Percentiles rank a stretch among this genome's conserved stretches.
Conservation (phyloP, 208 protist genomes). For the Vickermania ingenoplastis region DNA sequence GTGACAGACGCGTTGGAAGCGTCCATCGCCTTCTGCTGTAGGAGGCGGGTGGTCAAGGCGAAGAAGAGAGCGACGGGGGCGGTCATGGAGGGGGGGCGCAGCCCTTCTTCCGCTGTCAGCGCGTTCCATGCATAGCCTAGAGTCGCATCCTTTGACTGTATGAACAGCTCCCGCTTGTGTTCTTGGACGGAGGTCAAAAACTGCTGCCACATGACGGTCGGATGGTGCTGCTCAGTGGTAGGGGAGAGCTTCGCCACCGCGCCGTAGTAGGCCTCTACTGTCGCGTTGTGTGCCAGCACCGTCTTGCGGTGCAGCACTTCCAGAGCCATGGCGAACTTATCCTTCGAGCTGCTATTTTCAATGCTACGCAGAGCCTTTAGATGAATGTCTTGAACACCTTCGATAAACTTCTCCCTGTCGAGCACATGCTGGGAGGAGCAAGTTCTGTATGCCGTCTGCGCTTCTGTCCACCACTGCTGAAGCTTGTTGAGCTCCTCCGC, state of each 20-base stretch:
- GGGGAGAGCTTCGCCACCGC: constrained; percentile 67
- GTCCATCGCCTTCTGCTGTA: constrained; percentile 20
- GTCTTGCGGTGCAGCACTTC: constrained; percentile 66
- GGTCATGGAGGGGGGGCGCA: constrained; percentile 51
- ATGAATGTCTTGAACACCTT: constrained; percentile 24
- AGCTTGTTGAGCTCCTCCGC: constrained; percentile 7
- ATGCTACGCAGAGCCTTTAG: constrained; percentile 13
- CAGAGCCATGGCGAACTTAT: constrained; percentile 44
- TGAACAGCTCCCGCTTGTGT: constrained; percentile 32
- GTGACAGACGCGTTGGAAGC: constrained; percentile 8
- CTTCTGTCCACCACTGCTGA: constrained; percentile 25
- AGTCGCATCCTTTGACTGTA: constrained; percentile 9
- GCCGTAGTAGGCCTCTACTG: constrained; percentile 42
- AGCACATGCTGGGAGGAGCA: constrained; percentile 32
- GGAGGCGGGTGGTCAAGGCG: constrained; percentile 16
- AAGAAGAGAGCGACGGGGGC: constrained; percentile 60
- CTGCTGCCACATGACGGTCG: constrained; percentile 59
- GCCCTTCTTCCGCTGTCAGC: constrained; percentile 46
- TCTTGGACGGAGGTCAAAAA: constrained; percentile 55
- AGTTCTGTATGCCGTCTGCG: constrained; percentile 18
- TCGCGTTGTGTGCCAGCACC: constrained; percentile 44
- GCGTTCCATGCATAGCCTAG: constrained; percentile 60
- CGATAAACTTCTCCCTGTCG: constrained; percentile 40
- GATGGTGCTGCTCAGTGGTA: constrained; percentile 19
- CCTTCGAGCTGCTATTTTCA: constrained; percentile 6